Evolutionary conservation across 225 moss, liverwort and hornwort species (phyloP).

Genomic region (Physcomitrium patens): DNA sequence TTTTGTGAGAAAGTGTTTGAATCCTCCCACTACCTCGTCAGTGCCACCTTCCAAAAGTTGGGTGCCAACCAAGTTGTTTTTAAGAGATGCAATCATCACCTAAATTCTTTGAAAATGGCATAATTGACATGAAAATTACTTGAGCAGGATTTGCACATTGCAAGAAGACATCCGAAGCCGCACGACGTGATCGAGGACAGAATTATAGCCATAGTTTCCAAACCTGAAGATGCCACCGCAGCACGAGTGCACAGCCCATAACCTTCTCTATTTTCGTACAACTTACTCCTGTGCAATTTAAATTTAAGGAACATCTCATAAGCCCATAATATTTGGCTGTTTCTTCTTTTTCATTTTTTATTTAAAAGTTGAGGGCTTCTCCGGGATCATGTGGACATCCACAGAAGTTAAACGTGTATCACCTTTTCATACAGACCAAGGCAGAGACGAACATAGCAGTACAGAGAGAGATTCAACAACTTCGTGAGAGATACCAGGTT

Average conservation of each 20-base stretch:
- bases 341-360: background rate
- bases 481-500: constrained; percentile 68
- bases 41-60: too few species aligned
- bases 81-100: background rate
- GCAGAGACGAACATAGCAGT: constrained; percentile 56
- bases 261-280: constrained; percentile 20
- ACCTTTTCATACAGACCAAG: constrained; percentile 36
- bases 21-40: too few species aligned
- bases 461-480: constrained; percentile 65
- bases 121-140: constrained; percentile 7
- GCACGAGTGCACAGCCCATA: constrained; percentile 53
- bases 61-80: too few species aligned
- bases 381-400: too few species aligned
- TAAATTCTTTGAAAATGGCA: background rate
- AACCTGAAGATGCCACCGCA: constrained; percentile 70
- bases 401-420: background rate
- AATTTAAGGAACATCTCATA: background rate
- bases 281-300: background rate
- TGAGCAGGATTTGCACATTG: constrained; percentile 77
- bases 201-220: constrained; percentile 62
- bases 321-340: constrained; percentile 8
- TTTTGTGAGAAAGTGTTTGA: too few species aligned
- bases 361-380: background rate
- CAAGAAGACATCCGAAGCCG: constrained; percentile 69
- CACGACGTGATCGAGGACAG: constrained; percentile 63